phyloP scores from a whole-genome alignment of 176 grass and related monocot species.

The Alloteropsis semialata region DNA sequence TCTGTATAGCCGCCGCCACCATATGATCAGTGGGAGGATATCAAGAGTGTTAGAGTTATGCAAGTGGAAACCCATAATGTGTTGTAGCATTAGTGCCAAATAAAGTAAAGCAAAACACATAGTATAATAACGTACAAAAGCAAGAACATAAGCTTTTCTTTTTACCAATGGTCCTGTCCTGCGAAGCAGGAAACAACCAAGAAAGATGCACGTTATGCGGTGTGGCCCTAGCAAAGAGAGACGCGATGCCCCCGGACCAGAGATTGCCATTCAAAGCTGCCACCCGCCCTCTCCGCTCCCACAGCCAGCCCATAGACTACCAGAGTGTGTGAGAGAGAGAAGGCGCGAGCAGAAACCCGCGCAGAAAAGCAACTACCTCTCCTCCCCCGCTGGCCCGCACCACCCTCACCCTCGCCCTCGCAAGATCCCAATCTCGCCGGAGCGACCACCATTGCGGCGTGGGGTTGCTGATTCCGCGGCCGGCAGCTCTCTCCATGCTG shows the following conservation, averaged over 20 bases:
- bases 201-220: slow-evolving; percentile 27
- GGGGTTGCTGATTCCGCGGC: neutral
- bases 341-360: slow-evolving; percentile 1
- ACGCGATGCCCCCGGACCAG: neutral
- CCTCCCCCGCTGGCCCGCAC: neutral
- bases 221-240: slow-evolving; percentile 32
- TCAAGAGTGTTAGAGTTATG: neutral
- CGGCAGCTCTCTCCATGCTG: neutral
- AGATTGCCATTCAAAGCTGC: slow-evolving; percentile 41
- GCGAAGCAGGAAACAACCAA: neutral
- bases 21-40: neutral
- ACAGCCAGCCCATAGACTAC: neutral
- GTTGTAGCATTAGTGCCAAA: neutral
- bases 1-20: neutral
- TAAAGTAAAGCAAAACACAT: neutral
- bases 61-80: neutral
- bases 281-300: slow-evolving; percentile 10
- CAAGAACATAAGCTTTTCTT: neutral
- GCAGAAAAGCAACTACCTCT: slow-evolving; percentile 3
- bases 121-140: neutral
- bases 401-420: slow-evolving; percentile 10
- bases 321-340: neutral
- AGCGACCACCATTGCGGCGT: slow-evolving; percentile 18
- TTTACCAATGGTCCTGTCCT: slow-evolving; percentile 1
- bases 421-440: slow-evolving; percentile 24